Base-by-base conservation (phyloP, 176 grass and related monocot species). In the Typha latifolia region DNA sequence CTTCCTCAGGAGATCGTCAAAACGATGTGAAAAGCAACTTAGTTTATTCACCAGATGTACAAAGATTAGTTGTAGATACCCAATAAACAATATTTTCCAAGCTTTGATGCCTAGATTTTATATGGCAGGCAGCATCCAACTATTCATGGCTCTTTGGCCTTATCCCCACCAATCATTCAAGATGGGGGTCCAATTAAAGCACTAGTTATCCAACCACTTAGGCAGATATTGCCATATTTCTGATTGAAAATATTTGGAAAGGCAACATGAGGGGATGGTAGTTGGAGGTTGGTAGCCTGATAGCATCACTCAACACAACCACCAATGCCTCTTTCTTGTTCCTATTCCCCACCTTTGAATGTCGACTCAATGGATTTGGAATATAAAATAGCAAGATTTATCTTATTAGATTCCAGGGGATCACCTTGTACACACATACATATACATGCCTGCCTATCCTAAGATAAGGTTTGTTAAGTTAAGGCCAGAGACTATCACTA, bases 211-310 rank as follows among this genome's bases (percentile, higher is more conserved):
- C 53, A 6, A 22, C 53, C 53, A 59, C 53, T 59, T 59, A 43
- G 53, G 53, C 20, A 59, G 53, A 59, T 59, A 21, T 59, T 59
- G 53, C 53, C 15, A 59, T 59, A 43, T 43, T 43, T 43, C 37
- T 43, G 37, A 43, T 43, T 43, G 37, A 43, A 43, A 43, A 20
- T 68, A 72, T 67, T 27, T 62, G 48, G 67, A 61, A 62, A 66
- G 32, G 76, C 49, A 21, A 67, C 79, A 69, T 49, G 20, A 71
- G 53, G 49, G 73, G 80, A n/a, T 52, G 79, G 85, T 85, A 69
- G 85, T 76, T 88, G 77, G 76, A 83, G 82, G 85, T 89, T 85
- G 79, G 82, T 86, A 80, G 77, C 47, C 47, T 59, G 77, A 66
- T 81, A 72, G 53, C 85, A 72, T 88, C 79, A 63, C 51, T 66